phyloP scores from a whole-genome alignment of 2,329 filamentous ascomycete species.

The Fusarium begoniae region DNA sequence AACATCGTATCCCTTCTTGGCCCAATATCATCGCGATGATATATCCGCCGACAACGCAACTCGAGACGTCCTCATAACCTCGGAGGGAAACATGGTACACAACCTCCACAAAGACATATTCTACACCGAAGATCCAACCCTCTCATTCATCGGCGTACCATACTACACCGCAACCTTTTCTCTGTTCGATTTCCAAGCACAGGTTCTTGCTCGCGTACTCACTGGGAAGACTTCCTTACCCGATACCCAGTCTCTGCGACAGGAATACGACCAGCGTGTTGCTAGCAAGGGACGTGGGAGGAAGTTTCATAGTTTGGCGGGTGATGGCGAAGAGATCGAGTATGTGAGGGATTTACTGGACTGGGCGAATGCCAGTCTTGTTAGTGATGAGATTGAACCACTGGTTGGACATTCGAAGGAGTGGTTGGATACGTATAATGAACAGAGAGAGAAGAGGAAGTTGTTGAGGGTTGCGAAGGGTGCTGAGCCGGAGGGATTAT shows the following conservation, averaged over 20 bases:
- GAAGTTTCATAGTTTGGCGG: conserved; percentile 40
- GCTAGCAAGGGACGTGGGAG: conserved; percentile 29
- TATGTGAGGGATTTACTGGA: conserved; percentile 37
- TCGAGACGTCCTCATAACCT: conserved; percentile 65
- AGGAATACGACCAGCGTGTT: conserved; percentile 39
- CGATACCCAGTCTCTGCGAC: neutral
- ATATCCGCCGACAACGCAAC: conserved; percentile 56
- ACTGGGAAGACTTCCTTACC: conserved; percentile 53
- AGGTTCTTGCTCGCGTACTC: conserved; percentile 66
- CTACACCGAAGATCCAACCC: conserved; percentile 72
- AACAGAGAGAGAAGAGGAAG: conserved; percentile 18
- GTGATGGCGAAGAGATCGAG: conserved; percentile 31
- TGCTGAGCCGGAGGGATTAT: conserved; percentile 21
- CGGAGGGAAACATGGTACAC: conserved; percentile 69
- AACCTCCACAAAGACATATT: conserved; percentile 78
- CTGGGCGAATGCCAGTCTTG: conserved; percentile 32
- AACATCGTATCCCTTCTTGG: conserved; percentile 71
- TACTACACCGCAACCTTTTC: conserved; percentile 75
- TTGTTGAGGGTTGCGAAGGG: conserved; percentile 10
- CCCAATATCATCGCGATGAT: conserved; percentile 54
- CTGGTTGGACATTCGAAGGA: conserved; percentile 20
- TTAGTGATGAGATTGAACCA: conserved; percentile 1
- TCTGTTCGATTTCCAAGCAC: conserved; percentile 75
- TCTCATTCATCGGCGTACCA: conserved; percentile 71
- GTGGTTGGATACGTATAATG: conserved; percentile 30